These are phyloP conservation scores for Lachnum nothofagi DNA, from an alignment of 2,329 filamentous ascomycete genomes.

Conservation along the genomic window DNA sequence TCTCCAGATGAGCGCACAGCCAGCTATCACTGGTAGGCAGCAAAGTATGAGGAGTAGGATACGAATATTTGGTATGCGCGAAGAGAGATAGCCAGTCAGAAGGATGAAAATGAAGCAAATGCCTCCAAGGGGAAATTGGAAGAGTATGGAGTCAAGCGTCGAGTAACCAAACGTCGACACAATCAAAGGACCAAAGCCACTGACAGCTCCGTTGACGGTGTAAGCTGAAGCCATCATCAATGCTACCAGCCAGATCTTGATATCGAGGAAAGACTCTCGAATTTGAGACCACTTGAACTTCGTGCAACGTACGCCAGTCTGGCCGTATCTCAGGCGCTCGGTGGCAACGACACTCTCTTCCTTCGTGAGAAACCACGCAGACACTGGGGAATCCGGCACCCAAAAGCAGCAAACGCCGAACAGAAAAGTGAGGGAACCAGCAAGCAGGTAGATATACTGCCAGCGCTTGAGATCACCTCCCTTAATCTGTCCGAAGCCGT, in stretches of 20 bases:
- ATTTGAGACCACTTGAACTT: constrained; percentile 57
- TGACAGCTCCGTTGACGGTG: constrained; percentile 66
- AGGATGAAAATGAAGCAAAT: constrained; percentile 65
- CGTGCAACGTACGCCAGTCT: constrained; percentile 58
- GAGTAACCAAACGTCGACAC: constrained; percentile 66
- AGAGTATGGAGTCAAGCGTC: constrained; percentile 60
- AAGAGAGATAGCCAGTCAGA: constrained; percentile 59
- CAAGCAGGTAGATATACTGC: constrained; percentile 68
- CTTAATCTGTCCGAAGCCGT: constrained; percentile 60
- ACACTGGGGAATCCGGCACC: constrained; percentile 60
- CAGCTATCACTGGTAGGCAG: constrained; percentile 69
- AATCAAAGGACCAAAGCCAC: constrained; percentile 66
- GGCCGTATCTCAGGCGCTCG: constrained; percentile 56
- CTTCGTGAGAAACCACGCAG: constrained; percentile 62
- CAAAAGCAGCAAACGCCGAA: constrained; percentile 62
- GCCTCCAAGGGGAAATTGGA: constrained; percentile 69
- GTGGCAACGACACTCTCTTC: constrained; percentile 61
- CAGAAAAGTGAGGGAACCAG: constrained; percentile 57
- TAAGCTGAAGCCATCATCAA: constrained; percentile 68
- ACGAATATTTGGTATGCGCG: constrained; percentile 56
- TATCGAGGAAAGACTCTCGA: constrained; percentile 51
- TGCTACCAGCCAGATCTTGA: constrained; percentile 59
- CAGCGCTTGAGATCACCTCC: constrained; percentile 52
- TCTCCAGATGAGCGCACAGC: constrained; percentile 72
- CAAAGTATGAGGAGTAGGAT: constrained; percentile 60